phyloP scores from a whole-genome alignment of 1,284 basidiomycete species.

The Ganoderma lingzhi region DNA sequence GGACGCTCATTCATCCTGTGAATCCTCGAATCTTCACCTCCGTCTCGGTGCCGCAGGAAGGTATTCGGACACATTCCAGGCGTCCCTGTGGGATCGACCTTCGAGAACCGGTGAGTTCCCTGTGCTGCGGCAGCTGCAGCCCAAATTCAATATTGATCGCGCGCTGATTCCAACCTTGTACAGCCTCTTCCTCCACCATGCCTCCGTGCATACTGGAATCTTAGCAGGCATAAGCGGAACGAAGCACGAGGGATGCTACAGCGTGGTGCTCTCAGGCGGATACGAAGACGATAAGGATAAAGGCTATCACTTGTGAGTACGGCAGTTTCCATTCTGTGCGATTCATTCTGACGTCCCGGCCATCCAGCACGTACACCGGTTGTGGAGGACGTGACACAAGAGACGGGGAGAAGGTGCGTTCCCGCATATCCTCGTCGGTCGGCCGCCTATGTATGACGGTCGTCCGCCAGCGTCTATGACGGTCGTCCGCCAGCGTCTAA shows the following conservation, averaged over 20 bases:
- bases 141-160: not conserved
- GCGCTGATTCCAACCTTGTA: not conserved
- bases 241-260: conserved; percentile 45
- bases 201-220: conserved; percentile 32
- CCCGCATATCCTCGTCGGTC: too few relatives aligned
- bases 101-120: conserved; percentile 32
- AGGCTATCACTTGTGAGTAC: conserved; percentile 49
- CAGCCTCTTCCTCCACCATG: conserved; percentile 29
- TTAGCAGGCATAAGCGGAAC: conserved; percentile 35
- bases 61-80: conserved; percentile 37
- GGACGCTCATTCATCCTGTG: not conserved
- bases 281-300: conserved; percentile 52
- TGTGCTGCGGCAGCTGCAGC: not conserved
- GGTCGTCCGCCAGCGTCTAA: too few relatives aligned
- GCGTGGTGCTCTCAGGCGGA: conserved; percentile 50
- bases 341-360: not conserved
- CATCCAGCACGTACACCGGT: conserved; percentile 50
- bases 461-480: too few relatives aligned
- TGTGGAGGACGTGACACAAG: conserved; percentile 37
- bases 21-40: not conserved
- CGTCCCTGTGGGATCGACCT: conserved; percentile 34
- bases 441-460: too few relatives aligned
- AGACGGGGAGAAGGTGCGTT: conserved; percentile 28
- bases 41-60: conserved; percentile 15
- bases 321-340: not conserved